These are phyloP conservation scores for Echinochloa phyllopogon DNA, from an alignment of 176 grass and related monocot genomes.

Conservation along the genomic window DNA sequence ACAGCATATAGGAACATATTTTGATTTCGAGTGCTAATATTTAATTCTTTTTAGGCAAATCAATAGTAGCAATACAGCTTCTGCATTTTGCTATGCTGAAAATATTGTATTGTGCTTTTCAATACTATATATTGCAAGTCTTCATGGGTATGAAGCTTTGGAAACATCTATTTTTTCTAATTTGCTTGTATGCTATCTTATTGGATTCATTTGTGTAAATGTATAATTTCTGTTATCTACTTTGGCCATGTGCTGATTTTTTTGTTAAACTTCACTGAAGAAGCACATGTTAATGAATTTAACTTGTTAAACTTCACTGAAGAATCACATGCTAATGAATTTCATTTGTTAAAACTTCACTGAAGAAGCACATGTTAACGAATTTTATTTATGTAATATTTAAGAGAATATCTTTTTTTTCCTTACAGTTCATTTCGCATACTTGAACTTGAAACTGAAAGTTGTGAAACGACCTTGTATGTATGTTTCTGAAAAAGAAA, in stretches of 20 bases:
- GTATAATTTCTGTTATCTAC: neutral
- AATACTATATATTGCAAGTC: neutral
- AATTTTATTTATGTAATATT: neutral
- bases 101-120: neutral
- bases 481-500: slow-evolving; percentile 14
- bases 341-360: neutral
- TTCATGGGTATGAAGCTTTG: slow-evolving; percentile 4
- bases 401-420: neutral
- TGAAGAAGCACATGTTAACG: neutral
- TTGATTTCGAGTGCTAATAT: neutral
- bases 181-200: neutral
- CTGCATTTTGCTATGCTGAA: neutral
- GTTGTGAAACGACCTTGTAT: neutral
- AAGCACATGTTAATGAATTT: slow-evolving; percentile 1
- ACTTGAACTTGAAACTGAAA: neutral
- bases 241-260: neutral
- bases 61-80: neutral
- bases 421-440: neutral
- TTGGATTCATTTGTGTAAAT: neutral
- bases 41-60: neutral
- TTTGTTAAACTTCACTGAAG: neutral
- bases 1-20: neutral
- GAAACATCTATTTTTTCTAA: neutral
- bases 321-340: neutral
- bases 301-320: neutral